These are phyloP conservation scores for Dactylellina leptospora DNA, from an alignment of 2,329 filamentous ascomycete species.

Conservation along the genomic window DNA sequence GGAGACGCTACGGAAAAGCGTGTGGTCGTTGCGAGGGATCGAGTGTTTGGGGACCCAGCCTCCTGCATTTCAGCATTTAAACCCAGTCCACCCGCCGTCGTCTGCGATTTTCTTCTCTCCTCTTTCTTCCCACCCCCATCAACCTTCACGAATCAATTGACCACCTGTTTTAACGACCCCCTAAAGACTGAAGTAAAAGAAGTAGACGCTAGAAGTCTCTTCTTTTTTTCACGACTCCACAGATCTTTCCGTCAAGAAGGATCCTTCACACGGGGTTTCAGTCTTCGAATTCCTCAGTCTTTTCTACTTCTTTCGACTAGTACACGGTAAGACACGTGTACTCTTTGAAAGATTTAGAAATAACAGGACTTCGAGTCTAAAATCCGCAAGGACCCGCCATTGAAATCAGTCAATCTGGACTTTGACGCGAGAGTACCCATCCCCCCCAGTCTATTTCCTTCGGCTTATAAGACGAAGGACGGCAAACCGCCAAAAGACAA, in stretches of 20 bases:
- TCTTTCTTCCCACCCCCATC: conserved; percentile 32
- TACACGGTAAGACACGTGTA: conserved; percentile 51
- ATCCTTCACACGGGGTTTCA: conserved; percentile 54
- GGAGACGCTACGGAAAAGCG: neutral
- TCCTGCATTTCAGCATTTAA: conserved; percentile 53
- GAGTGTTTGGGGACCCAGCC: conserved; percentile 39
- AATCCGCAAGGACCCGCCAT: conserved; percentile 52
- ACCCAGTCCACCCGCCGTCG: conserved; percentile 46
- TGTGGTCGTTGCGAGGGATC: conserved; percentile 13
- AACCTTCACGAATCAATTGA: conserved; percentile 42
- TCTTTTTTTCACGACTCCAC: conserved; percentile 53
- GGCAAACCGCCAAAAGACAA: conserved; percentile 69
- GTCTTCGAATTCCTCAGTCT: conserved; percentile 51
- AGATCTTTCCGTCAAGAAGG: conserved; percentile 52
- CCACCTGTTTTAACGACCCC: conserved; percentile 23
- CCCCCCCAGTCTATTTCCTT: conserved; percentile 99
- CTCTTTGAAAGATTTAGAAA: conserved; percentile 54
- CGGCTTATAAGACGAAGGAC: conserved; percentile 78
- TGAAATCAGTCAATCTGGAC: conserved; percentile 93
- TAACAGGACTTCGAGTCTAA: conserved; percentile 52
- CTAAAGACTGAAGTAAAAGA: conserved; percentile 50
- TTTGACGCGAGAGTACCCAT: conserved; percentile 99
- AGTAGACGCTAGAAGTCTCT: conserved; percentile 51
- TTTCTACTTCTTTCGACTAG: conserved; percentile 54
- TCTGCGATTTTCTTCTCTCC: conserved; percentile 3